Evolutionary conservation across 2,329 filamentous ascomycete species (phyloP), one percentile per base, ranked within the genome.

Genomic region (Lecanicillium sp.): DNA sequence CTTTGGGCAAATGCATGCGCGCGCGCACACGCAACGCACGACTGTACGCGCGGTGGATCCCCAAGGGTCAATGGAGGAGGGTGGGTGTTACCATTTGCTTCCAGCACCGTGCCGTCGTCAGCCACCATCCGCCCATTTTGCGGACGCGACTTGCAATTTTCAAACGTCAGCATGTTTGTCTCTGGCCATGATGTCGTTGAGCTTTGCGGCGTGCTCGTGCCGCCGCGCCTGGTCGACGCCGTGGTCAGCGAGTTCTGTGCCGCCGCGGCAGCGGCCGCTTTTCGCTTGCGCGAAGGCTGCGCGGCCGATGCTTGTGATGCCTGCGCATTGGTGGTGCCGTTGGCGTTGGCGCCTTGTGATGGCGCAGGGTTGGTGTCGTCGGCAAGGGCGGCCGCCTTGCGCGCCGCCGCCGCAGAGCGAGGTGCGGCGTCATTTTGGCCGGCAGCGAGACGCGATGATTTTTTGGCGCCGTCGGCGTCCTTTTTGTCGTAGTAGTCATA

Each of bases 131-230:
- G 81, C 40, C 85, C 85, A 51, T 89, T 73, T 53, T 84, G 81
- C 42, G 89, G 72, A 42, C 72, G 73, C 36, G 75, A 77, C 42
- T 78, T 76, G 54, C 74, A 79, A 45, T 79, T 79, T 46, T 87
- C 81, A 62, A 97, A 97, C 31, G 77, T 87, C 66, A 96, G 76
- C 79, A 97, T 82, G 60, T 94, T 96, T 37, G 85, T 83, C 54
- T 87, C 80, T 46, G 76, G 70, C 55, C 56, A 58, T 17, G 53
- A 48, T 44, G 68, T 61, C 44, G 62, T 60, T 49, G 66, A 50
- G 41, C 57, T 59, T 40, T 62, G 57, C 40, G 61, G 46, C 43
- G 57, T 49, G 39, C 57, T 51, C 11, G 31, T 19, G 46, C 55
- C 48, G 39, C 52, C 48, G 45, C 46, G 48, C 39, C 47, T 45